Evolutionary conservation across 192 early-diverging fungal genomes (phyloP), one percentile per base, ranked within the genome.

Genomic region (Chytriomyces sp.): DNA sequence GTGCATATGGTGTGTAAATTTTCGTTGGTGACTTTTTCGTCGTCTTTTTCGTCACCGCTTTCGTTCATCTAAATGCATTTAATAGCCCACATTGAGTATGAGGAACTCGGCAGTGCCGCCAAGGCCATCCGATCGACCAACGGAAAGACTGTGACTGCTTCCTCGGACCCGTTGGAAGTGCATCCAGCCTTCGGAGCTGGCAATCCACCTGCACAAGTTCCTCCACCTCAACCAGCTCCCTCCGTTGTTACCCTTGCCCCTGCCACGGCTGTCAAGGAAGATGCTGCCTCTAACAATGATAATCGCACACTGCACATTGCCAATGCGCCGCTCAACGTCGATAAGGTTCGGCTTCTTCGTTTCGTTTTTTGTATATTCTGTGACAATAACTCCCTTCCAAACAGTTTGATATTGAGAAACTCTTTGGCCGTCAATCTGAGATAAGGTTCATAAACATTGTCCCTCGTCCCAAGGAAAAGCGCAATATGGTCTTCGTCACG

Each of bases 401-500:
- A 31, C 65, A 49, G 44, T 49, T 49, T 19, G 82, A 83, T 22
- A 41, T 83, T 53, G 77, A 81, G 26, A 73, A 68, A 28, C 31
- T 75, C 17, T 79, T 82, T 52, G 32, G 74, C 10, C 38, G 52
- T 8, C 36, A 70, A 25, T 76, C 80, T 55, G 70, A 79, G 7
- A 77, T 81, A 52, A 36, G 64, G 12, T 75, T 80, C 68, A 56
- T 82, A 7, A 77, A 83, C 36, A 63, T 83, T 57, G 82, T 83
- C 44, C 56, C 52, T 7, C 75, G 80, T 5, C 77, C 79, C 33
- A 75, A 77, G 28, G 80, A 83, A 34, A 82, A 78, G 56, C 65
- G 73, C 3, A 73, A 64, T 26, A 80, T 76, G 64, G 79, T 75
- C 2, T 83, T 83, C 64, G 53, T 83, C 22, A 79, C 79, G n/a